Base-by-base conservation (phyloP, 2,329 filamentous ascomycete genomes). In the Fusarium globosum region DNA sequence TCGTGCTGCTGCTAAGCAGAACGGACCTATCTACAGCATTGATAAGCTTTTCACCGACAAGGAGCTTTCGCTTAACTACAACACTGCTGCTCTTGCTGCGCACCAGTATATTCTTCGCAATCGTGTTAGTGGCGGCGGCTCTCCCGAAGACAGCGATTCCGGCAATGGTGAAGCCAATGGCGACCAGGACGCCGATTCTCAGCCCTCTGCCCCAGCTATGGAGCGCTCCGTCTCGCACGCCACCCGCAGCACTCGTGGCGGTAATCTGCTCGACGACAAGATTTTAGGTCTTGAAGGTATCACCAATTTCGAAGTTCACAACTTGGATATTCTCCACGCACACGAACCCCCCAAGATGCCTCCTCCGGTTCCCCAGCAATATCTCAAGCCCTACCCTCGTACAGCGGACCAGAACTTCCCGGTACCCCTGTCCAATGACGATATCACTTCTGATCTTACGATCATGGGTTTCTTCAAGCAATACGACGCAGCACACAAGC, bases 21-120 rank as follows among this genome's bases (percentile, higher is more conserved):
- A 88, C 26, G 90, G 88, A 14, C 87, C 89, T 0, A 82, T 90
- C 4, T 92, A 91, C 79, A 92, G 88, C 78, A 88, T 93, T 67
- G 90, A 92, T 76, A 92, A 92, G 83, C 86, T 93, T 42, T 93
- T 93, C 57, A 92, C 90, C 0, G 91, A 93, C 75, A 92, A 91
- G 81, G 91, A 93, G 81, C 85, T 93, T 36, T 86, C 88, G 9
- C 87, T 92, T 84, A 89, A 89, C 35, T 92, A 92, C 79, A 92
- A 91, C 68, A 83, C 85, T 9, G 88, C 91, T 10, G 90, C 90
- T 36, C 76, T 91, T 26, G 90, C 90, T 5, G 87, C 91, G 14
- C 88, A 91, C 79, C 88, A 89, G 69, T 88, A 90, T 76, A 85
- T 92, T 64, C 81, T 91, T 59, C 87, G 88, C 41, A 89, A 90